Base-by-base conservation (phyloP, 2,329 filamentous ascomycete species). In the Sarocladium strictum region DNA sequence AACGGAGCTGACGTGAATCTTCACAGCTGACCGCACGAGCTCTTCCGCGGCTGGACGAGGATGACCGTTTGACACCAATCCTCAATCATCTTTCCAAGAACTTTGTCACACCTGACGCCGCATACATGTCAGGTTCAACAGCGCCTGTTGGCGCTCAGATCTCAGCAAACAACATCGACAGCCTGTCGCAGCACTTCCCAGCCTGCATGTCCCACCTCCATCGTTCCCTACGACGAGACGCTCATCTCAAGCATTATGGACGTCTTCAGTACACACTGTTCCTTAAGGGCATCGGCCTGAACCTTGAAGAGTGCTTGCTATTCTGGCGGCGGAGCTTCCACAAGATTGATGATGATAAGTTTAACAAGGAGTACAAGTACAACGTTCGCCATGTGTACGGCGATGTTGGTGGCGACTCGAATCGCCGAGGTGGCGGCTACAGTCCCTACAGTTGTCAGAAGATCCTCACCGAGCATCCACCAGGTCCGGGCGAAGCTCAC, bases 281-380 rank as follows among this genome's bases (percentile, higher is more conserved):
- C 80, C 79, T 99, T 56, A 99, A 99, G 71, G 94, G 94, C 40
- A 90, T 97, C 56, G 94, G 94, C 0, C 76, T 99, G 26, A 90
- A 83, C 59, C 76, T 99, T n/a, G 91, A 97, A 65, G 93, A 99
- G 70, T 90, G 85, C 62, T 80, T 99, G 23, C 63, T 90, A 12
- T 99, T 99, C 76, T 99, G 94, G 94, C 86, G 94, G 11, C 81
- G 84, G 58, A 78, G 81, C 26, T 97, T 99, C 80, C 85, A 84
- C 67, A 87, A 90, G 61, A 84, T 95, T 59, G 92, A 89, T 0
- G 94, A 97, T 64, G 93, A 97, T 64, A 86, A 86, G 33, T 99
- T 97, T 79, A 95, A 95, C 72, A 97, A 97, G 67, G 91, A 97
- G 67, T 97, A 99, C 73, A 83, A 89, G 43, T 99, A 99, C 79